These are phyloP conservation scores for Paradendryphiella salina DNA, from an alignment of 2,329 filamentous ascomycete genomes.

Conservation along the genomic window DNA sequence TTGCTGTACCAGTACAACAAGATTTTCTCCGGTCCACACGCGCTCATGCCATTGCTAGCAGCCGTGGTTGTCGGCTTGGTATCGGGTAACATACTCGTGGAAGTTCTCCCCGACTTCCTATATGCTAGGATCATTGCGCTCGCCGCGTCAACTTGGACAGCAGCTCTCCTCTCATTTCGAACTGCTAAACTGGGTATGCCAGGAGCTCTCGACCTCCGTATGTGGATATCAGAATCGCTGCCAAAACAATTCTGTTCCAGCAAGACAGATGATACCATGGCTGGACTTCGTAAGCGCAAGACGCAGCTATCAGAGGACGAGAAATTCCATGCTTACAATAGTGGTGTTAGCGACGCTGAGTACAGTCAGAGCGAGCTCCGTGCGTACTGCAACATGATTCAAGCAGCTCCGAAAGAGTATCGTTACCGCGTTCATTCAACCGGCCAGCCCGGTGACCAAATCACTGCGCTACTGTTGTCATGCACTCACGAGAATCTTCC, in stretches of 20 bases:
- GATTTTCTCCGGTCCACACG: slow-evolving; percentile 57
- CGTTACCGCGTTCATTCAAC: slow-evolving; percentile 49
- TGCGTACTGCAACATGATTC: slow-evolving; percentile 51
- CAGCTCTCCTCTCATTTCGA: slow-evolving; percentile 54
- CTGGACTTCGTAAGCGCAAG: slow-evolving; percentile 21
- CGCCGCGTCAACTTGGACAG: slow-evolving; percentile 56
- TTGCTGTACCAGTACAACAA: slow-evolving; percentile 56
- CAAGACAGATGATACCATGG: slow-evolving; percentile 14
- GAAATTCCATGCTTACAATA: slow-evolving; percentile 52
- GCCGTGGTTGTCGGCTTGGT: slow-evolving; percentile 53
- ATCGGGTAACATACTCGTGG: slow-evolving; percentile 52
- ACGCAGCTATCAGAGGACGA: slow-evolving; percentile 26
- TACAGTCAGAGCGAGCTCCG: slow-evolving; percentile 58
- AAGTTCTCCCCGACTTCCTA: slow-evolving; percentile 45
- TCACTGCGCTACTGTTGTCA: slow-evolving; percentile 49
- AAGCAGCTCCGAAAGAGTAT: slow-evolving; percentile 48
- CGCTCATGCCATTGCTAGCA: slow-evolving; percentile 54
- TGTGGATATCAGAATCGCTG: slow-evolving; percentile 36
- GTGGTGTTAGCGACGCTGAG: slow-evolving; percentile 50
- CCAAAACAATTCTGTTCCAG: slow-evolving; percentile 9
- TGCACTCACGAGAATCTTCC: slow-evolving; percentile 45
- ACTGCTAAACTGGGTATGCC: slow-evolving; percentile 56
- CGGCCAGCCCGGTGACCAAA: slow-evolving; percentile 51
- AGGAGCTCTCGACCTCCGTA: slow-evolving; percentile 32
- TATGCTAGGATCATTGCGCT: slow-evolving; percentile 56